A percentile compares a stretch with the other conserved stretches of the same genome.
Evolutionary conservation across 768 basidiomycete species (phyloP).

Genomic region (Lentinula sp.): DNA sequence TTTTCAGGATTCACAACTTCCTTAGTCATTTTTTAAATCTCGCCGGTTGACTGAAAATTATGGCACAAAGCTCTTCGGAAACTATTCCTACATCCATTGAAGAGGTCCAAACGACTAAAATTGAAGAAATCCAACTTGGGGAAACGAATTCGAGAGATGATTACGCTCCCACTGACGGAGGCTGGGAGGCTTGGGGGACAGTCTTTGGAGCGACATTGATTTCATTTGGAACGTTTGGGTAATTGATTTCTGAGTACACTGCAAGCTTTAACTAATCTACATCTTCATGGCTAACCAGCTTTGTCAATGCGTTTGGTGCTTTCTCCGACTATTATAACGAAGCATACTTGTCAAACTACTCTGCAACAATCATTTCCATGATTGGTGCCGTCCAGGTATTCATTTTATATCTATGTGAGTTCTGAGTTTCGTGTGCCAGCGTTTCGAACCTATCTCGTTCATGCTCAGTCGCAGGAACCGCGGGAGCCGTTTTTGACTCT

Average conservation of each 20-base stretch:
- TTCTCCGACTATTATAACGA: conserved; percentile 27
- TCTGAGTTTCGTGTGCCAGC: neutral
- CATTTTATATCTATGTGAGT: conserved; percentile 16
- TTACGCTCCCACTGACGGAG: conserved; percentile 2
- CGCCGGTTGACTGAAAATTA: neutral
- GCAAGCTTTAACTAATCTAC: conserved; percentile 11
- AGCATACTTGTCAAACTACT: conserved; percentile 19
- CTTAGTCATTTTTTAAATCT: no score
- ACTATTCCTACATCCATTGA: neutral
- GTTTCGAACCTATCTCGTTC: neutral
- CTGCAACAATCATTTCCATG: conserved; percentile 20
- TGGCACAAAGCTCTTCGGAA: neutral
- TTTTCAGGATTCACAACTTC: neutral
- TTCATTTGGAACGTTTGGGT: conserved; percentile 9
- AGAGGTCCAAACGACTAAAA: neutral
- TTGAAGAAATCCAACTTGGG: neutral
- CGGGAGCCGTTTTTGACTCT: conserved; percentile 12
- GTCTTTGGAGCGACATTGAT: conserved; percentile 2
- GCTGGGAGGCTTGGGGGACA: conserved; percentile 1
- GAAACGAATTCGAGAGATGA: neutral
- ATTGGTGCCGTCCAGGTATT: conserved; percentile 23
- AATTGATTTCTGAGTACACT: conserved; percentile 11
- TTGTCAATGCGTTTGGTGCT: conserved; percentile 25
- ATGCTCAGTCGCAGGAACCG: conserved; percentile 8
- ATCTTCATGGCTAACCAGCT: neutral